A percentile compares a stretch with the other conserved stretches of the same genome.
phyloP scores from a whole-genome alignment of 129 eudicot genomes.

The Heracleum sosnowskyi region DNA sequence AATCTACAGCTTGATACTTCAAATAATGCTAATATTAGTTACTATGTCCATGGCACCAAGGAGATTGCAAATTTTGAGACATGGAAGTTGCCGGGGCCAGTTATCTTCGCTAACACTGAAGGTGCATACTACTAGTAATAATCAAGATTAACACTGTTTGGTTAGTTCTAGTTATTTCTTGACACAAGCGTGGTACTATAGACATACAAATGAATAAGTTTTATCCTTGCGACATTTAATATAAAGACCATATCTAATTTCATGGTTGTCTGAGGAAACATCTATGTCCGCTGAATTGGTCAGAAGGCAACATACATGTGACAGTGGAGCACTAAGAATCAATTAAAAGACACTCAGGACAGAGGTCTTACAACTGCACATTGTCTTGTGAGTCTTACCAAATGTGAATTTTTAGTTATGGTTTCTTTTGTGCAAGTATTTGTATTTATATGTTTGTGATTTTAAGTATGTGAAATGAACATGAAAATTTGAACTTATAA shows the following conservation, averaged over 20 bases:
- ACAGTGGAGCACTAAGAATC: too few species aligned
- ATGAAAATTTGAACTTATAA: too few species aligned
- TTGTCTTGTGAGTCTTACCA: too few species aligned
- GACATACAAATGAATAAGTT: background rate
- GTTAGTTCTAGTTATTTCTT: background rate
- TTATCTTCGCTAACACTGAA: conserved; percentile 52
- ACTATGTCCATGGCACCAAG: background rate
- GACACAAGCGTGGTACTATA: background rate
- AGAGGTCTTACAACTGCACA: too few species aligned
- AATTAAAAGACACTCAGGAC: too few species aligned
- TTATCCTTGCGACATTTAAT: background rate
- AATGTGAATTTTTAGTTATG: too few species aligned
- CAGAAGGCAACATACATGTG: too few species aligned
- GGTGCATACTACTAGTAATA: conserved; percentile 28
- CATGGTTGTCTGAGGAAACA: background rate
- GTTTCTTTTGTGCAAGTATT: too few species aligned
- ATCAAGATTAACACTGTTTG: background rate
- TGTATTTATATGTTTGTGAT: too few species aligned
- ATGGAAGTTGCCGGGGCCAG: conserved; percentile 48
- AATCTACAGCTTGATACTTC: background rate
- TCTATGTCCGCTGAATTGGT: background rate
- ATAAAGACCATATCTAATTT: background rate
- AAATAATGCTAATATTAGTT: background rate
- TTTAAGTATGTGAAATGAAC: too few species aligned
- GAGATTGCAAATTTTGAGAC: conserved; percentile 24